Percentiles rank a stretch among this genome's conserved stretches.
Evolutionary conservation across 345 rosid species (phyloP).

Genomic region (Citrus glauca): DNA sequence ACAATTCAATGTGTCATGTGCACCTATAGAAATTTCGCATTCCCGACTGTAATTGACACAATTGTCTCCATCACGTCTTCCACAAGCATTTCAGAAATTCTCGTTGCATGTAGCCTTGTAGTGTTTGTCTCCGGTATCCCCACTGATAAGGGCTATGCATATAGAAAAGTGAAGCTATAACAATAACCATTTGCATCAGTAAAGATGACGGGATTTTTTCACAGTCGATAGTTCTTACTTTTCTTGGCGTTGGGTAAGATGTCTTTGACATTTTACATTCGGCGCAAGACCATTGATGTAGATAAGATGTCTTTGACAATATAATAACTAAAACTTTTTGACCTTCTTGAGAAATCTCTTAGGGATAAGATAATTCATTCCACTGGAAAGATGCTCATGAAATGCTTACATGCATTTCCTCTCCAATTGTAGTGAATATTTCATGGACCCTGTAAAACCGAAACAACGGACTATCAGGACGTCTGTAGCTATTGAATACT

Average conservation of each 20-base stretch:
- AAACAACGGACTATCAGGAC: background rate
- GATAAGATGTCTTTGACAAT: background rate
- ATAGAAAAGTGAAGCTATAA: background rate
- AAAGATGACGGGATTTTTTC: background rate
- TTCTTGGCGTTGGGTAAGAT: background rate
- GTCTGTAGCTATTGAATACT: background rate
- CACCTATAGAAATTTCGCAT: background rate
- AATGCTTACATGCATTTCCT: slow-evolving; percentile 55
- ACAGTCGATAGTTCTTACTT: background rate
- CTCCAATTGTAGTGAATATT: slow-evolving; percentile 55
- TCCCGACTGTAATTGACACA: background rate
- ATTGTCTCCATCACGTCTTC: background rate
- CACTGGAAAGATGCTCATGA: slow-evolving; percentile 11
- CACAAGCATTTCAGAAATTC: background rate
- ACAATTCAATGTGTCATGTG: too few species aligned
- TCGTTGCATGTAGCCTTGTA: background rate
- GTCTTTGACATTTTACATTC: background rate
- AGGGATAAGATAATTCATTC: background rate
- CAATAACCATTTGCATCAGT: background rate
- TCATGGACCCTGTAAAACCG: slow-evolving; percentile 53
- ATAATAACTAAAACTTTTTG: background rate
- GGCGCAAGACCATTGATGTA: background rate
- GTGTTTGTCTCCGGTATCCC: background rate
- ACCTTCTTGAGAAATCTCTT: background rate
- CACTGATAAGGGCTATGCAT: background rate